These are phyloP conservation scores for Entoloma clypeatum DNA, from an alignment of 1,284 basidiomycete species.

Conservation along the genomic window DNA sequence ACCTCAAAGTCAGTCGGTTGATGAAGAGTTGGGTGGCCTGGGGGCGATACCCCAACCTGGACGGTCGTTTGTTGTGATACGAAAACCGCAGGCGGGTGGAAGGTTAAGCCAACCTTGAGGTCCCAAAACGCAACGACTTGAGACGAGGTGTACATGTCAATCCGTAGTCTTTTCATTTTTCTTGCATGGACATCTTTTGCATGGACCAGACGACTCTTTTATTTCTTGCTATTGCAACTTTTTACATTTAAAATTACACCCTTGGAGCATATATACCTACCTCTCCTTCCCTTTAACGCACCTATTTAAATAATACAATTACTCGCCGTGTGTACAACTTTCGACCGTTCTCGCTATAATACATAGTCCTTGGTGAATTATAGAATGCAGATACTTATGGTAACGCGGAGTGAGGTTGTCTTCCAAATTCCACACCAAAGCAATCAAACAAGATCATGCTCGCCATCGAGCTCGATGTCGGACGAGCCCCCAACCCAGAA, in stretches of 20 bases:
- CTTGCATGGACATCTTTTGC: conserved; percentile 11
- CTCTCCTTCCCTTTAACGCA: too few relatives aligned
- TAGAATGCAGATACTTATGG: too few relatives aligned
- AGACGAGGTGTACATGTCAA: conserved; percentile 6
- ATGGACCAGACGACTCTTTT: conserved; percentile 10
- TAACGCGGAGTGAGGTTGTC: too few relatives aligned
- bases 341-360: too few relatives aligned
- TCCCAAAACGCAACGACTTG: too few relatives aligned
- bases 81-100: conserved; percentile 45
- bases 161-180: conserved; percentile 11
- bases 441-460: conserved; percentile 8
- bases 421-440: background rate
- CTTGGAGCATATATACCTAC: too few relatives aligned
- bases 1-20: conserved; percentile 27
- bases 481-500: conserved; percentile 70
- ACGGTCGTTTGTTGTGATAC: conserved; percentile 68
- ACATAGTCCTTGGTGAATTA: too few relatives aligned
- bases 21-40: conserved; percentile 35
- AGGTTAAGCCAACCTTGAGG: conserved; percentile 17
- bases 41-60: conserved; percentile 28
- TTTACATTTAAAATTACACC: too few relatives aligned
- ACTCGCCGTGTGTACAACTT: too few relatives aligned
- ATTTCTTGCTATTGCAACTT: conserved; percentile 7
- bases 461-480: conserved; percentile 24
- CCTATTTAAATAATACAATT: too few relatives aligned